Conservation (phyloP, 768 basidiomycete genomes). For the Tricholoma flavovirens region DNA sequence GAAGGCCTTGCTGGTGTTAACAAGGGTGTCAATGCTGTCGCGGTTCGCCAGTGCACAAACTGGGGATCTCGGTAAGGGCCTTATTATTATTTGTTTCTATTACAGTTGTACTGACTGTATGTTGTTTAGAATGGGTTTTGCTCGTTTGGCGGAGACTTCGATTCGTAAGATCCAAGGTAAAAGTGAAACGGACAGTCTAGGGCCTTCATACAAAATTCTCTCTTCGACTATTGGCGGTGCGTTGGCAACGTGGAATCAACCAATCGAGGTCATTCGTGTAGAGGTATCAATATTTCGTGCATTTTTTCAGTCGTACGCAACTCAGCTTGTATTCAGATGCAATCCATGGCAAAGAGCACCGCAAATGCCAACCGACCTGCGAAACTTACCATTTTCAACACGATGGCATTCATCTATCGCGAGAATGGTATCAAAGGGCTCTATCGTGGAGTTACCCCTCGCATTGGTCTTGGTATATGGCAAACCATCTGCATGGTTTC, state of each 20-base stretch:
- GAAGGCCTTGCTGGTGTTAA: slow-evolving; percentile 96
- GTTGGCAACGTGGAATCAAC: slow-evolving; percentile 98
- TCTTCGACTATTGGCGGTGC: slow-evolving; percentile 91
- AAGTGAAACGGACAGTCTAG: slow-evolving; percentile 65
- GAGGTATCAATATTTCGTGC: slow-evolving; percentile 48
- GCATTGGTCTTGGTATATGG: slow-evolving; percentile 94
- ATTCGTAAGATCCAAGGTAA: slow-evolving; percentile 80
- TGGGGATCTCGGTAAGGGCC: slow-evolving; percentile 78
- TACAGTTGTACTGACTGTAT: background rate
- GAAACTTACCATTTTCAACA: slow-evolving; percentile 89
- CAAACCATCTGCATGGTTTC: slow-evolving; percentile 99
- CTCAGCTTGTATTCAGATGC: slow-evolving; percentile 64
- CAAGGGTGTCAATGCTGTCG: slow-evolving; percentile 97
- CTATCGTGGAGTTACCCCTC: slow-evolving; percentile 96
- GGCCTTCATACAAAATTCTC: slow-evolving; percentile 80
- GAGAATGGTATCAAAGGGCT: slow-evolving; percentile 95
- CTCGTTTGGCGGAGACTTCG: slow-evolving; percentile 79
- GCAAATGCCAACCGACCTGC: slow-evolving; percentile 78
- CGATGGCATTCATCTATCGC: slow-evolving; percentile 89
- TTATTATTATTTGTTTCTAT: background rate
- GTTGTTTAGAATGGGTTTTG: slow-evolving; percentile 81
- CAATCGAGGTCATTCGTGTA: slow-evolving; percentile 95
- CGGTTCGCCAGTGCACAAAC: slow-evolving; percentile 88
- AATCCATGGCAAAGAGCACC: slow-evolving; percentile 89
- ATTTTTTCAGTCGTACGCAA: background rate